Evolutionary conservation across 2,329 filamentous ascomycete genomes (phyloP).

Genomic region (Fusarium palustre): DNA sequence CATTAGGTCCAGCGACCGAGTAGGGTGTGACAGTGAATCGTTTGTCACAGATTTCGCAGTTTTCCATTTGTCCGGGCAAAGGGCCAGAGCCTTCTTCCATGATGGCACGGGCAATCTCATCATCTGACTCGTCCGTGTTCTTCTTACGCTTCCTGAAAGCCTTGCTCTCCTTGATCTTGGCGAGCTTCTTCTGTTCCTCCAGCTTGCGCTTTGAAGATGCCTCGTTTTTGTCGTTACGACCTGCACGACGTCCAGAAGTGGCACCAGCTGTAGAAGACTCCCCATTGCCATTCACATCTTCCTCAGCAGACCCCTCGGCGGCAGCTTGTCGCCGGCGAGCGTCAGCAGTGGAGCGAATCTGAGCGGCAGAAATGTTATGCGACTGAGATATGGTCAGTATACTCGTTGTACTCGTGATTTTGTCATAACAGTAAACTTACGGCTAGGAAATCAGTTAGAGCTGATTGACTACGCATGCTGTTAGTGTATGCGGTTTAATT

Average conservation of each 20-base stretch:
- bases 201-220: slow-evolving; percentile 54
- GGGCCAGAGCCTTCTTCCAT: slow-evolving; percentile 63
- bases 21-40: slow-evolving; percentile 95
- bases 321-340: slow-evolving; percentile 58
- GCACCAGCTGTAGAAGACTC: slow-evolving; percentile 33
- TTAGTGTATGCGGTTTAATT: not conserved
- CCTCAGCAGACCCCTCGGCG: slow-evolving; percentile 26
- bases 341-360: slow-evolving; percentile 65
- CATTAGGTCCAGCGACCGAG: slow-evolving; percentile 82
- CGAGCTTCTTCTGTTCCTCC: slow-evolving; percentile 63
- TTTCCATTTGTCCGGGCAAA: slow-evolving; percentile 86
- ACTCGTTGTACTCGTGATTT: not conserved
- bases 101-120: slow-evolving; percentile 62
- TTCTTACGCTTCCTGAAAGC: slow-evolving; percentile 66
- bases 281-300: slow-evolving; percentile 42
- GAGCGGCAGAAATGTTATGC: slow-evolving; percentile 75
- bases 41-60: slow-evolving; percentile 86
- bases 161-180: slow-evolving; percentile 73
- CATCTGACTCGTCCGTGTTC: slow-evolving; percentile 53
- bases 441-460: slow-evolving; percentile 65
- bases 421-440: slow-evolving; percentile 47
- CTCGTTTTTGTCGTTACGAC: slow-evolving; percentile 43
- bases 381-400: slow-evolving; percentile 59
- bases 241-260: slow-evolving; percentile 46
- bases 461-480: slow-evolving; percentile 57